These are phyloP conservation scores for Sporothrix curviconia DNA, from an alignment of 2,329 filamentous ascomycete genomes.

Conservation along the genomic window DNA sequence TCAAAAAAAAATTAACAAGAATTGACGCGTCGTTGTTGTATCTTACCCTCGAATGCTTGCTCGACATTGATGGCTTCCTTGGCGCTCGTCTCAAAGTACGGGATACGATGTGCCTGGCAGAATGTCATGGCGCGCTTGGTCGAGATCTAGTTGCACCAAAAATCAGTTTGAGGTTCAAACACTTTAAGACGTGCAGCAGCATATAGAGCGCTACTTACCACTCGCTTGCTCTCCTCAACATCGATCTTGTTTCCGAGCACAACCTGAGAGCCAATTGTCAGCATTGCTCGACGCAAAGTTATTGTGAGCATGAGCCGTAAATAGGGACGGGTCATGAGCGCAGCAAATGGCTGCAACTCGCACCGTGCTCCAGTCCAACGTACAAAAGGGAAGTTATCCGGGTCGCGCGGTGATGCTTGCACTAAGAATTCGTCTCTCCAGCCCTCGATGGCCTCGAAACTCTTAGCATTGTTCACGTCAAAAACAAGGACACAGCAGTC, in stretches of 20 bases:
- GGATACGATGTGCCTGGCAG: conserved; percentile 94
- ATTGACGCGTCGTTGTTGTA: background rate
- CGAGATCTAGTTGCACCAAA: conserved; percentile 81
- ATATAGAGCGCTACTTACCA: too few relatives aligned
- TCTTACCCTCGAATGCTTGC: conserved; percentile 61
- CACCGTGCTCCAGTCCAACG: conserved; percentile 28
- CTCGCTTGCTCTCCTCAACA: conserved; percentile 93
- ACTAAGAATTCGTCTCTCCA: conserved; percentile 98
- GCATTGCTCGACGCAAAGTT: background rate
- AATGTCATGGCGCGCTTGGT: conserved; percentile 95
- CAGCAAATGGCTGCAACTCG: background rate
- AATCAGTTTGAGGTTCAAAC: too few relatives aligned
- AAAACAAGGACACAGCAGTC: conserved; percentile 98
- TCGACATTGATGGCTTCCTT: conserved; percentile 99
- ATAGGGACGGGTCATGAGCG: background rate
- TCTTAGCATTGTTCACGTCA: conserved; percentile 99
- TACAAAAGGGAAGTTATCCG: conserved; percentile 96
- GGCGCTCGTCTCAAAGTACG: conserved; percentile 98
- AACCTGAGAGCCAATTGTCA: conserved; percentile 46
- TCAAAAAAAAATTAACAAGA: background rate
- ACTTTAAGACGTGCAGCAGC: too few relatives aligned
- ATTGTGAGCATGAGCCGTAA: too few relatives aligned
- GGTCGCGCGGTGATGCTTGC: conserved; percentile 91
- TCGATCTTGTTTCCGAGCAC: conserved; percentile 99
- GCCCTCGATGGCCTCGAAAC: conserved; percentile 95